These are phyloP conservation scores for Naganishia sp. DNA, from an alignment of 1,284 basidiomycete genomes.

Conservation along the genomic window DNA sequence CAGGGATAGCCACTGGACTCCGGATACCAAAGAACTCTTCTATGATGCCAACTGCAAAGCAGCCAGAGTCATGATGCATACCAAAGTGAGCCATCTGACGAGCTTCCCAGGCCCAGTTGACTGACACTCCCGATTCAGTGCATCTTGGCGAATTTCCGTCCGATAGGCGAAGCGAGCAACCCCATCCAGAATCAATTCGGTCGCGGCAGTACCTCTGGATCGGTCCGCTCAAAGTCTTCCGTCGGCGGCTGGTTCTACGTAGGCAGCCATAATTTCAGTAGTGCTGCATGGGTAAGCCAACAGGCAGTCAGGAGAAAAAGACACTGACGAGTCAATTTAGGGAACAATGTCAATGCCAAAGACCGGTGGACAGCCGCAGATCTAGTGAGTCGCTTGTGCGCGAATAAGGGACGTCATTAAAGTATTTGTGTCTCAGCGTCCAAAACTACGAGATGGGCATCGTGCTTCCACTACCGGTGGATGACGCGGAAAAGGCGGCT, in stretches of 20 bases:
- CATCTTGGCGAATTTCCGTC: slow-evolving; percentile 17
- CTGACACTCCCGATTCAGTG: neutral
- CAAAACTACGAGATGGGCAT: slow-evolving; percentile 53
- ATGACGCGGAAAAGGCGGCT: slow-evolving; percentile 38
- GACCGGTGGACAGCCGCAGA: slow-evolving; percentile 10
- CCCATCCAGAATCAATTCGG: neutral
- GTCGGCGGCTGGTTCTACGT: slow-evolving; percentile 30
- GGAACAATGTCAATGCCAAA: slow-evolving; percentile 13
- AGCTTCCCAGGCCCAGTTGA: neutral
- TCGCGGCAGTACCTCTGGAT: neutral
- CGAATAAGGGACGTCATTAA: neutral
- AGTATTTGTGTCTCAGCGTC: slow-evolving; percentile 38
- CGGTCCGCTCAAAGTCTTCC: no score
- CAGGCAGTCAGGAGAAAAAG: neutral
- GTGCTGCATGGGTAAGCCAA: slow-evolving; percentile 22
- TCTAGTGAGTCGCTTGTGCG: slow-evolving; percentile 14
- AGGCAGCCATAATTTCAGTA: slow-evolving; percentile 27
- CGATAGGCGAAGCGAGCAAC: neutral
- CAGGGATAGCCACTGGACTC: slow-evolving; percentile 41
- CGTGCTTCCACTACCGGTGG: slow-evolving; percentile 48
- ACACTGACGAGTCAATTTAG: neutral
- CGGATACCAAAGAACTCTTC: slow-evolving; percentile 41
- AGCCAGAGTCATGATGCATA: slow-evolving; percentile 53
- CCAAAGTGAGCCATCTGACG: slow-evolving; percentile 44
- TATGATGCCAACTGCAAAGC: slow-evolving; percentile 52